A percentile compares a stretch with the other conserved stretches of the same genome.
These are phyloP conservation scores for Diplocarpon mali DNA, from an alignment of 2,329 filamentous ascomycete genomes.

Conservation along the genomic window DNA sequence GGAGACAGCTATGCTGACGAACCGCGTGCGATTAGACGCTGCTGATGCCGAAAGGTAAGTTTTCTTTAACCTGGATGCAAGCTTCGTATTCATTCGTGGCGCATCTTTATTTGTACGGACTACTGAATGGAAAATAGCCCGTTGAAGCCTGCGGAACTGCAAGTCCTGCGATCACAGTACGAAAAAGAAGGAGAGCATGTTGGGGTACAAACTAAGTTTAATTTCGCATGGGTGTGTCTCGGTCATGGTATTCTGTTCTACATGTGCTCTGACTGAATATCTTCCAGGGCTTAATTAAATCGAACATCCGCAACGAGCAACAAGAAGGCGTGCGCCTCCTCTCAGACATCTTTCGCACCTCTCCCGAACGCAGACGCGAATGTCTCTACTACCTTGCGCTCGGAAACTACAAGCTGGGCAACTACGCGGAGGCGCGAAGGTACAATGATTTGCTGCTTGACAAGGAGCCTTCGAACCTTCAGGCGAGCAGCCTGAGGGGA, in stretches of 20 bases:
- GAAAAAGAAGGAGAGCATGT: conserved; percentile 97
- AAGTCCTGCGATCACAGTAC: conserved; percentile 86
- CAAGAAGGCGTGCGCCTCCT: conserved; percentile 90
- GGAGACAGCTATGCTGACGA: conserved; percentile 24
- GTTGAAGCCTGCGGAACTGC: conserved; percentile 81
- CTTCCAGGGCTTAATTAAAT: conserved; percentile 84
- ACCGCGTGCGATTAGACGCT: conserved; percentile 54
- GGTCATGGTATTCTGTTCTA: too few relatives aligned
- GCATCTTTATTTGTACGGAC: background rate
- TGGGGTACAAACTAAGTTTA: conserved; percentile 97
- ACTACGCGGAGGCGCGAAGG: conserved; percentile 86
- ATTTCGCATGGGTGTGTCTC: conserved; percentile 79
- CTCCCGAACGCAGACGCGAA: conserved; percentile 87
- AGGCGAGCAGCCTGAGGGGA: conserved; percentile 73
- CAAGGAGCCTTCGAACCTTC: conserved; percentile 82
- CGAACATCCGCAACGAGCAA: conserved; percentile 70
- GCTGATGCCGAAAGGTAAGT: conserved; percentile 88
- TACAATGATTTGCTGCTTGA: conserved; percentile 92
- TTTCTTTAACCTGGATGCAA: background rate
- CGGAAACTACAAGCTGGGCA: conserved; percentile 96
- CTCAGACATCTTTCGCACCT: conserved; percentile 90
- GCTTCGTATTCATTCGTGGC: background rate
- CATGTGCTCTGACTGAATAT: too few relatives aligned
- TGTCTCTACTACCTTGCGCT: conserved; percentile 97
- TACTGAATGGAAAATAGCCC: conserved; percentile 44